Percentiles rank a stretch among this genome's conserved stretches.
Evolutionary conservation across 2,329 filamentous ascomycete species (phyloP).

Genomic region (Sporothrix protearum): DNA sequence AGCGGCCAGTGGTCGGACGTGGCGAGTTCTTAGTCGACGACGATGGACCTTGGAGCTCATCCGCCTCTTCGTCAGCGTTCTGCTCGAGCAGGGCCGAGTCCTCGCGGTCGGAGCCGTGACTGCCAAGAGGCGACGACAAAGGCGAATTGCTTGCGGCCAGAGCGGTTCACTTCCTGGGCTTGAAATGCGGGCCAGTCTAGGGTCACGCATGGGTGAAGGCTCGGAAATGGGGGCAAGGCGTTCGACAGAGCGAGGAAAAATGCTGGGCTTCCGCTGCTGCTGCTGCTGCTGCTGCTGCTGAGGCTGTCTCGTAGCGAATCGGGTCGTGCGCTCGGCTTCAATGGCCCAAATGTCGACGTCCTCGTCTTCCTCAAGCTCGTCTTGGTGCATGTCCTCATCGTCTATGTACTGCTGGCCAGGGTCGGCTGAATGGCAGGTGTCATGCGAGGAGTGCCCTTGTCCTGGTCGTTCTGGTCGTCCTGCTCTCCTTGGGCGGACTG

Average conservation of each 20-base stretch:
- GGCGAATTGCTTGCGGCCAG: conserved; percentile 12
- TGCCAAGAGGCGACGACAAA: not conserved
- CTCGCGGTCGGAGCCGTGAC: conserved; percentile 38
- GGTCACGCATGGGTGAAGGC: not conserved
- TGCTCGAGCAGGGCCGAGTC: conserved; percentile 43
- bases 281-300: not conserved
- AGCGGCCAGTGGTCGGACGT: not conserved
- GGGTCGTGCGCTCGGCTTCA: conserved; percentile 50
- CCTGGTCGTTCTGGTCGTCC: not conserved
- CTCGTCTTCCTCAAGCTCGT: conserved; percentile 36
- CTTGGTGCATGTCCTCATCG: not conserved
- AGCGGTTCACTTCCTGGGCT: not conserved
- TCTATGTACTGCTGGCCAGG: not conserved
- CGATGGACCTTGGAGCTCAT: not conserved
- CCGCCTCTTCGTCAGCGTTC: not conserved
- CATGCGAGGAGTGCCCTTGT: not conserved
- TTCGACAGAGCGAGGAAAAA: not conserved
- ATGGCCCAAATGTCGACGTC: conserved; percentile 56
- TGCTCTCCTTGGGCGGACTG: not conserved
- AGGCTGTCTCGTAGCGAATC: conserved; percentile 32
- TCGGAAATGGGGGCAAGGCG: not conserved
- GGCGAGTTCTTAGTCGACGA: not conserved
- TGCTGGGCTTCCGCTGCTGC: not conserved
- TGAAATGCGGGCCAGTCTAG: not conserved
- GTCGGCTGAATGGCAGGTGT: not conserved